Conservation (phyloP, 192 early-diverging fungal species). For the Gonapodya prolifera region DNA sequence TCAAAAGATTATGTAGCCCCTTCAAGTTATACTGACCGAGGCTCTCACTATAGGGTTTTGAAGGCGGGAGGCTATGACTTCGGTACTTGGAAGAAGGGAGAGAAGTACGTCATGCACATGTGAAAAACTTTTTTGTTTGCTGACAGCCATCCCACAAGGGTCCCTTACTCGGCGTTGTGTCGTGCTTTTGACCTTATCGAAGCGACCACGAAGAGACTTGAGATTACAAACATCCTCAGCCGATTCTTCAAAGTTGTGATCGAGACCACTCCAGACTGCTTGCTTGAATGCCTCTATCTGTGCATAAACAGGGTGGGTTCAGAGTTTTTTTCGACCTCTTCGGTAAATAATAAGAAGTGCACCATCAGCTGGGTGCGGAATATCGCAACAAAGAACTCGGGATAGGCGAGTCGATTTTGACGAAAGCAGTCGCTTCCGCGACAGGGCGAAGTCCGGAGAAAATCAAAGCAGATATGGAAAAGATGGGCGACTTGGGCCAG, state of each 20-base stretch:
- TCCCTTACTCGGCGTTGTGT: conserved; percentile 76
- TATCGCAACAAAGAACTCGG: conserved; percentile 93
- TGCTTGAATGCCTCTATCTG: conserved; percentile 71
- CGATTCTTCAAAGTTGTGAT: conserved; percentile 60
- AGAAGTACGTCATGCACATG: neutral
- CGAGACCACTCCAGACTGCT: conserved; percentile 40
- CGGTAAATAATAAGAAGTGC: neutral
- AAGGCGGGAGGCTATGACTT: neutral
- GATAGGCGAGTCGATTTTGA: conserved; percentile 82
- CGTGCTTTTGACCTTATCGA: conserved; percentile 81
- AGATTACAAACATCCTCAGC: conserved; percentile 58
- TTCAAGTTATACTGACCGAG: no score
- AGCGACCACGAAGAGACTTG: conserved; percentile 75
- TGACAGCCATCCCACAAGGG: neutral
- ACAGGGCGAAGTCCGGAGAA: conserved; percentile 62
- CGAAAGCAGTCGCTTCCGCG: conserved; percentile 84
- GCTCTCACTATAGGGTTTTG: neutral
- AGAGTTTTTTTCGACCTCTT: neutral
- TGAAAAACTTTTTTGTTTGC: no score
- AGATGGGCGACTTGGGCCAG: conserved; percentile 76
- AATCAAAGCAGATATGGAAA: conserved; percentile 67
- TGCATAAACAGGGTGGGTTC: conserved; percentile 69
- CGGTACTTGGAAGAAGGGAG: neutral
- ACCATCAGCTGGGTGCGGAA: conserved; percentile 70
- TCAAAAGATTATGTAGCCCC: no score